phyloP scores from a whole-genome alignment of 2,329 filamentous ascomycete genomes.

The Ceratocystis albifundus region DNA sequence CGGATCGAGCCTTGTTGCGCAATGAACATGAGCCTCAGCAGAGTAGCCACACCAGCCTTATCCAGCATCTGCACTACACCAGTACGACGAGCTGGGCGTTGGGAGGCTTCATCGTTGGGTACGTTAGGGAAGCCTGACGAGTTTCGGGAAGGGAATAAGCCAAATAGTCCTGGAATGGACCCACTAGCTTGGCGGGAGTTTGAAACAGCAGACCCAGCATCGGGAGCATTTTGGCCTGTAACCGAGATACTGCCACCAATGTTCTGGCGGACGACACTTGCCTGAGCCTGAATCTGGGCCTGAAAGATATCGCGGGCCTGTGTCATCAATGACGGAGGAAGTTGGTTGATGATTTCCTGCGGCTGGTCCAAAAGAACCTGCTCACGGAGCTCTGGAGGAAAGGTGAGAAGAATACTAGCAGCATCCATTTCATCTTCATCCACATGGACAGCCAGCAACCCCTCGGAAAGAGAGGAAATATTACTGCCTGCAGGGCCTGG shows the following conservation, averaged over 20 bases:
- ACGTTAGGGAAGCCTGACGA: background rate
- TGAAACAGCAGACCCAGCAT: background rate
- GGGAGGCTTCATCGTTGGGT: background rate
- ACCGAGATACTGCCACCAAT: background rate
- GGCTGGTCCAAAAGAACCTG: constrained; percentile 86
- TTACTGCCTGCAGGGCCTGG: constrained; percentile 26
- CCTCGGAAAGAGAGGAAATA: constrained; percentile 3
- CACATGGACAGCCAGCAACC: background rate
- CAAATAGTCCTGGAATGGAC: background rate
- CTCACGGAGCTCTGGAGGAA: constrained; percentile 73
- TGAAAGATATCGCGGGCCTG: constrained; percentile 63
- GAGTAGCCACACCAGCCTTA: constrained; percentile 87
- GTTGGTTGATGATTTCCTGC: constrained; percentile 68
- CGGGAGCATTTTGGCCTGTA: background rate
- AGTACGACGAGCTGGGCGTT: constrained; percentile 46
- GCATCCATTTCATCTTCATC: constrained; percentile 65
- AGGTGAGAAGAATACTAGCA: constrained; percentile 80
- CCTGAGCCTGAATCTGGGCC: background rate
- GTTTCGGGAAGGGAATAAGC: background rate
- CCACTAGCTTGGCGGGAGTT: background rate
- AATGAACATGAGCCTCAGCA: constrained; percentile 97
- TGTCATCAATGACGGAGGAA: constrained; percentile 75
- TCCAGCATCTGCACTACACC: constrained; percentile 87
- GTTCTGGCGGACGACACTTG: background rate
- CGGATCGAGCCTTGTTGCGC: constrained; percentile 80